These are phyloP conservation scores for Aspergillus hortae DNA, from an alignment of 2,329 filamentous ascomycete species.

Conservation along the genomic window DNA sequence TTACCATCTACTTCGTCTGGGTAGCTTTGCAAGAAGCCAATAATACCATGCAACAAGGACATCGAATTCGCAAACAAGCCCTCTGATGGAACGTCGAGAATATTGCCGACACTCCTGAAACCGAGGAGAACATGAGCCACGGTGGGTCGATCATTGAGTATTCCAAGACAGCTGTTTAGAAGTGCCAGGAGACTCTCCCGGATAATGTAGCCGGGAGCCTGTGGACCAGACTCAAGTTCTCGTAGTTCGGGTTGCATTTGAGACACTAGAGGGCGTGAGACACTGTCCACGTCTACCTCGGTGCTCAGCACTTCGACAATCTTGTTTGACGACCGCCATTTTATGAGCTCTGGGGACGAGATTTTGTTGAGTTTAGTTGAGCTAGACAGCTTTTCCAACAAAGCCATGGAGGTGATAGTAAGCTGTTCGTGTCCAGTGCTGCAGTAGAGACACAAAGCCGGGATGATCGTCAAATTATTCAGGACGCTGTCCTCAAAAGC, in stretches of 20 bases:
- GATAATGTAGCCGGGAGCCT: constrained; percentile 71
- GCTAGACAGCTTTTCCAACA: constrained; percentile 81
- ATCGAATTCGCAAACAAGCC: constrained; percentile 67
- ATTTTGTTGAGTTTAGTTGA: constrained; percentile 75
- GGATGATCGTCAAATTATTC: constrained; percentile 72
- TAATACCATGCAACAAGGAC: constrained; percentile 79
- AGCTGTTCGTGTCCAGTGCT: constrained; percentile 78
- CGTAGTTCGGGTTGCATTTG: constrained; percentile 64
- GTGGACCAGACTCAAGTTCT: constrained; percentile 68
- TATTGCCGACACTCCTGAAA: constrained; percentile 71
- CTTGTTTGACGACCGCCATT: constrained; percentile 69
- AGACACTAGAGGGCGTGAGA: constrained; percentile 67
- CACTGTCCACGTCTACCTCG: constrained; percentile 74
- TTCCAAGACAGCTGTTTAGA: constrained; percentile 72
- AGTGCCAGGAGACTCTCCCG: constrained; percentile 85
- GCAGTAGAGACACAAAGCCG: constrained; percentile 81
- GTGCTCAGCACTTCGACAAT: constrained; percentile 84
- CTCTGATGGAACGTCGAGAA: constrained; percentile 64
- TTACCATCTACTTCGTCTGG: constrained; percentile 60
- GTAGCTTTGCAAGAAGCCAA: constrained; percentile 67
- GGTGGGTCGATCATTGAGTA: constrained; percentile 72
- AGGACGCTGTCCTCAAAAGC: constrained; percentile 90
- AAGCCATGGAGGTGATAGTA: constrained; percentile 72
- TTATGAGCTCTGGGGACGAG: constrained; percentile 59
- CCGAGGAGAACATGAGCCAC: constrained; percentile 89